Percentiles rank a stretch among this genome's conserved stretches.
phyloP scores from a whole-genome alignment of 805 yeast species.

The Zygotorulaspora sp. region DNA sequence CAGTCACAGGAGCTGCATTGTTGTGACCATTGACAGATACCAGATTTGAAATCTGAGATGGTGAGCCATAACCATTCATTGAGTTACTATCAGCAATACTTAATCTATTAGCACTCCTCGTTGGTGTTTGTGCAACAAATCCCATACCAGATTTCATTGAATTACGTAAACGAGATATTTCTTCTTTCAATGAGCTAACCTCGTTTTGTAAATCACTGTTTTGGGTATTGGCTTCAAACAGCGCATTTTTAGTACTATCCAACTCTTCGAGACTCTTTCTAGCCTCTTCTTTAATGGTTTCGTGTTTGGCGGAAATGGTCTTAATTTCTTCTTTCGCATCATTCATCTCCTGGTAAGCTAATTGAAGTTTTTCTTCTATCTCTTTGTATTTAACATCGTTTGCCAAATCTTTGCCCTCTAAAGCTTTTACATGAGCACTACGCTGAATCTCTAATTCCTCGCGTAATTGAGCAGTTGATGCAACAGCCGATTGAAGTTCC shows the following conservation, averaged over 20 bases:
- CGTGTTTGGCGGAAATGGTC: constrained; percentile 56
- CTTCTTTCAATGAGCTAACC: constrained; percentile 44
- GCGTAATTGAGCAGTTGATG: constrained; percentile 50
- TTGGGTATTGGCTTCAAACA: constrained; percentile 55
- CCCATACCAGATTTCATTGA: constrained; percentile 33
- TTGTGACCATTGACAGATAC: constrained; percentile 18
- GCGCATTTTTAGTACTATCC: constrained; percentile 52
- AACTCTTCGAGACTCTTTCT: constrained; percentile 57
- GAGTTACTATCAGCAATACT: constrained; percentile 33
- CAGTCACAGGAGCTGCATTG: constrained; percentile 13
- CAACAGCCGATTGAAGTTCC: constrained; percentile 45
- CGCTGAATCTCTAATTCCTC: constrained; percentile 54
- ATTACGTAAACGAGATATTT: constrained; percentile 43
- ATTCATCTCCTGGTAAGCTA: constrained; percentile 53
- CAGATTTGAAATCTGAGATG: constrained; percentile 21
- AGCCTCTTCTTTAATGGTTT: constrained; percentile 59
- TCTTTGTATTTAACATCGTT: constrained; percentile 47
- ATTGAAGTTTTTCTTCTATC: constrained; percentile 52
- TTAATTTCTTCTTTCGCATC: constrained; percentile 56
- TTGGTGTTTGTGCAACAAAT: constrained; percentile 35
- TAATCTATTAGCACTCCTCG: constrained; percentile 32
- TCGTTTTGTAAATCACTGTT: constrained; percentile 63
- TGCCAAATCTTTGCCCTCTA: constrained; percentile 42
- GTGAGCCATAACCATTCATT: constrained; percentile 18
- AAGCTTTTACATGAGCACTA: constrained; percentile 45